Conservation (phyloP, 2,329 filamentous ascomycete genomes). For the Setomelanomma holmii region DNA sequence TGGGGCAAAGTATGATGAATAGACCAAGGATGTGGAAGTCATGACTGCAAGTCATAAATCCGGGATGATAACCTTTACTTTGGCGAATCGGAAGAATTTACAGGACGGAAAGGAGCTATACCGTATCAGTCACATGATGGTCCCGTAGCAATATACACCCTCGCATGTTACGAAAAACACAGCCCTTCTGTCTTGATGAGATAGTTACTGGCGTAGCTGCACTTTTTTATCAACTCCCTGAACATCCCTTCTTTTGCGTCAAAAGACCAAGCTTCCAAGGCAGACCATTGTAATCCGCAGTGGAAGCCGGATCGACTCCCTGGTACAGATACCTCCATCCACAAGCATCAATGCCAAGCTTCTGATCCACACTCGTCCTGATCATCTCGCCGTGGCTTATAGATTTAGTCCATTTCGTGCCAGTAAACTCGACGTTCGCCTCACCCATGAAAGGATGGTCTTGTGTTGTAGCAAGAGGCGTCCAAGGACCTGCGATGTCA, state of each 20-base stretch:
- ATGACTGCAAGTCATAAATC: too few relatives aligned
- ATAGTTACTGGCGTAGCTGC: background rate
- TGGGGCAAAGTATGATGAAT: too few relatives aligned
- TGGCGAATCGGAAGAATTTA: too few relatives aligned
- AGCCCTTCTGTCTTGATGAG: too few relatives aligned
- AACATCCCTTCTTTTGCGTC: conserved; percentile 27
- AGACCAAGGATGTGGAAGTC: too few relatives aligned
- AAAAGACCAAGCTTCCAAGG: conserved; percentile 49
- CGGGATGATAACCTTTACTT: too few relatives aligned
- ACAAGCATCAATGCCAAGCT: conserved; percentile 44
- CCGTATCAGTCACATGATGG: too few relatives aligned
- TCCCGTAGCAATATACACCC: too few relatives aligned
- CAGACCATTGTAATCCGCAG: conserved; percentile 44
- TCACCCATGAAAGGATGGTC: conserved; percentile 48
- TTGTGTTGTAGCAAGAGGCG: conserved; percentile 44
- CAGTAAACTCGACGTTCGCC: conserved; percentile 48
- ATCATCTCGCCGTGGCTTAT: conserved; percentile 49
- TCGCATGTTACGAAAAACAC: too few relatives aligned
- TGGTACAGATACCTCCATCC: conserved; percentile 50
- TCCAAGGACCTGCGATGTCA: conserved; percentile 45
- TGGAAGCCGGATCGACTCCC: conserved; percentile 43
- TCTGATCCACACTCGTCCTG: conserved; percentile 48
- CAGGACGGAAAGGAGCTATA: too few relatives aligned
- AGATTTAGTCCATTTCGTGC: conserved; percentile 47
- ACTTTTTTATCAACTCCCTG: background rate